Evolutionary conservation across 805 yeast genomes (phyloP).

Genomic region (Metschnikowia henanensis): DNA sequence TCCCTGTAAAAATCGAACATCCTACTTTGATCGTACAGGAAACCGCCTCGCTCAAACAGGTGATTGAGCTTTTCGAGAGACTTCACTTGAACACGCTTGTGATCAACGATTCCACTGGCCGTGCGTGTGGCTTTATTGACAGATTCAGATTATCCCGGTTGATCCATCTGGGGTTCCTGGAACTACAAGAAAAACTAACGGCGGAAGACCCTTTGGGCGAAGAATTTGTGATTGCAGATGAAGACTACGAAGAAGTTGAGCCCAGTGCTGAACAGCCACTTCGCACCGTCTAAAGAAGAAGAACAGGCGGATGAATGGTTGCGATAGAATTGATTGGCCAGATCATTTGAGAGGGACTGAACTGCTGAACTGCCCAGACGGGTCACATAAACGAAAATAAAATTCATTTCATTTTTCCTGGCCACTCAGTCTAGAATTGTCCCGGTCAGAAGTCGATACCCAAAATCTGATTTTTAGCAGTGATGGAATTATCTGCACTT

Average conservation of each 20-base stretch:
- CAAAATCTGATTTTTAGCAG: too few relatives aligned
- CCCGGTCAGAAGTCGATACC: too few relatives aligned
- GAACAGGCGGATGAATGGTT: background rate
- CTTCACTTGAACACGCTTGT: constrained; percentile 37
- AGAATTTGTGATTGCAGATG: constrained; percentile 28
- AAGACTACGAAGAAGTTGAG: background rate
- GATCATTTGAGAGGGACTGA: too few relatives aligned
- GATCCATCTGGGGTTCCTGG: constrained; percentile 28
- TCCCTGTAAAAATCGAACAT: constrained; percentile 13
- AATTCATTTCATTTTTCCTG: too few relatives aligned
- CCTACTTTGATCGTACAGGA: constrained; percentile 30
- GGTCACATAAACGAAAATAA: too few relatives aligned
- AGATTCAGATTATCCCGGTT: constrained; percentile 34
- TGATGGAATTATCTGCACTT: background rate
- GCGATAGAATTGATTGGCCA: too few relatives aligned
- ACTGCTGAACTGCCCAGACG: too few relatives aligned
- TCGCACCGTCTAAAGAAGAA: too few relatives aligned
- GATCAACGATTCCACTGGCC: constrained; percentile 21
- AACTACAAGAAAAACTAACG: constrained; percentile 14
- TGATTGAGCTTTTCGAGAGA: constrained; percentile 40
- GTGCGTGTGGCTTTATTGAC: constrained; percentile 39
- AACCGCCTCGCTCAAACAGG: constrained; percentile 29
- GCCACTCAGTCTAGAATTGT: too few relatives aligned
- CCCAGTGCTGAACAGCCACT: too few relatives aligned
- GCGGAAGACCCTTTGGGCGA: constrained; percentile 5